Percentiles rank a stretch among this genome's conserved stretches.
phyloP scores from a whole-genome alignment of 192 early-diverging fungal species.

The Backusella parvicylindrica region DNA sequence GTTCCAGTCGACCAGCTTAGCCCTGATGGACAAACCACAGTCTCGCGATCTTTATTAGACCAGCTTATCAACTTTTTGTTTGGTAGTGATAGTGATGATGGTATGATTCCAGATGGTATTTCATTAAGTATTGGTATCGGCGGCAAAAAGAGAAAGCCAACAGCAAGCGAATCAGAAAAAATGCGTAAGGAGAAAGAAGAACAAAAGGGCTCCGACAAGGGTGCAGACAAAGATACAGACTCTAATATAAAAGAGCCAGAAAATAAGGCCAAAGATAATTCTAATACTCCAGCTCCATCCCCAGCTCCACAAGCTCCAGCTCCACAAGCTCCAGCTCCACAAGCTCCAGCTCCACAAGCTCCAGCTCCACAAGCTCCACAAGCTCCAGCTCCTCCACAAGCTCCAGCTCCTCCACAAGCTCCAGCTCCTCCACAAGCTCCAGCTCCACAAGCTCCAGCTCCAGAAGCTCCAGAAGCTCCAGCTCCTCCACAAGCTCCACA shows the following conservation, averaged over 20 bases:
- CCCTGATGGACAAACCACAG: background rate
- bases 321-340: too few species aligned
- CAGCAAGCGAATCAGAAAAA: background rate
- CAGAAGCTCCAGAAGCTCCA: background rate
- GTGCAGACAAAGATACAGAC: too few species aligned
- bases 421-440: too few species aligned
- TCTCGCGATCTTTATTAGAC: background rate
- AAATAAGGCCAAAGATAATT: too few species aligned
- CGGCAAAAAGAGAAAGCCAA: background rate
- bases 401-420: too few species aligned
- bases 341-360: too few species aligned
- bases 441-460: background rate
- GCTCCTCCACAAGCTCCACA: too few species aligned
- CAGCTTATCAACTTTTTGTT: background rate
- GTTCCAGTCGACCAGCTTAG: background rate
- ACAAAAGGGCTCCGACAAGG: too few species aligned
- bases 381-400: background rate
- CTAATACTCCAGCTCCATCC: background rate
- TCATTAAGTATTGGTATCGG: background rate
- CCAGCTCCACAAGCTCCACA: too few species aligned
- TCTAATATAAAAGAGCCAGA: too few species aligned
- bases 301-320: background rate
- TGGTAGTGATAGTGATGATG: background rate
- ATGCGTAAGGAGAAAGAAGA: too few species aligned
- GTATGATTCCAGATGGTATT: background rate